Base-by-base conservation (phyloP, 1,139 yeast species). In the Diutina catenulata region DNA sequence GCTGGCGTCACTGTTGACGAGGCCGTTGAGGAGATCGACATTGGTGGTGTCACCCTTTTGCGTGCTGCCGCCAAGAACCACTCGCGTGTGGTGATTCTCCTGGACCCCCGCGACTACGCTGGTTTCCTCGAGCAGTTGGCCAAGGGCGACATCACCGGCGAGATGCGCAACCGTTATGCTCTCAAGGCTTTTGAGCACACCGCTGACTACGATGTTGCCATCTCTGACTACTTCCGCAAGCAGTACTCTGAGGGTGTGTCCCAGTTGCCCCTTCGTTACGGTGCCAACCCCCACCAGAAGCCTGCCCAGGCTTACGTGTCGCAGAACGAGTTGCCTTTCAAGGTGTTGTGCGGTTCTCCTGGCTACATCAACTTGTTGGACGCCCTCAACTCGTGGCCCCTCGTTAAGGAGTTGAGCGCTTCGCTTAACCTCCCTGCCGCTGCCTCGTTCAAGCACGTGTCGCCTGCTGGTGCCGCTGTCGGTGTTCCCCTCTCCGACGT, bases 21-120 rank as follows among this genome's bases (percentile, higher is more conserved):
- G 68, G 98, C 98, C 13, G 96, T 91, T 40, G 98, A 91, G 68
- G 97, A 91, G 64, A 80, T 91, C 51, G 98, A 91, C 58, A 91
- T 91, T 57, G 98, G 98, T 52, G 98, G 98, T 57, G 98, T 91
- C 43, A 91, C 98, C 37, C 70, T 91, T 47, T 70, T 91, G 59
- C 80, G 98, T 63, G 98, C 98, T 38, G 98, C 98, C 43, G 98
- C 98, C 45, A 91, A 91, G 70, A 91, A 91, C 67, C 98, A 91
- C 61, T 70, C 94, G 43, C 78, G 98, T 64, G 98, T 91, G 44
- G 83, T 95, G 43, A 88, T 91, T 47, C 70, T 91, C 53, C 82
- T 94, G 26, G 98, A 91, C 62, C 98, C 98, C 47, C 68, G 68
- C 43, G 98, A 91, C 63, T 91, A 91, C 62, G 78, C 95, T 39